Evolutionary conservation across 2,329 filamentous ascomycete genomes (phyloP).

Genomic region (Microcyclosporella mali): DNA sequence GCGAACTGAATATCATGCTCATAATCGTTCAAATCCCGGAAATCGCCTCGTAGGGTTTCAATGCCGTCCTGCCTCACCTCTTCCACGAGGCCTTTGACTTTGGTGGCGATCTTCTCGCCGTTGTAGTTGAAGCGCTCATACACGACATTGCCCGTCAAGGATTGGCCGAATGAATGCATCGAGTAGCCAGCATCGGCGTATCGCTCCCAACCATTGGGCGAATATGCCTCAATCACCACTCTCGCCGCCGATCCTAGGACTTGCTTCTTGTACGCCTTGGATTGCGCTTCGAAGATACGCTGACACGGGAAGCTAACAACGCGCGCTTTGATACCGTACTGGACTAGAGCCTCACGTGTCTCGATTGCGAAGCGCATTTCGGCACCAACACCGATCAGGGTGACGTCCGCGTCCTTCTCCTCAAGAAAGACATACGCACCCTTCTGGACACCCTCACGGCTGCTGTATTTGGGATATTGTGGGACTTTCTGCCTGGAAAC

Average conservation of each 20-base stretch:
- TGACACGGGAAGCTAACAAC: constrained; percentile 48
- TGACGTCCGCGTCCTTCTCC: constrained; percentile 37
- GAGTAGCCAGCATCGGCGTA: constrained; percentile 53
- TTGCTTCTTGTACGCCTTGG: constrained; percentile 41
- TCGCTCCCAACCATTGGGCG: constrained; percentile 53
- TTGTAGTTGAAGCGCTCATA: constrained; percentile 55
- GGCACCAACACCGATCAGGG: constrained; percentile 47
- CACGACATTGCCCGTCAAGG: constrained; percentile 48
- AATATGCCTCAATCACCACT: constrained; percentile 57
- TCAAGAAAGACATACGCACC: constrained; percentile 40
- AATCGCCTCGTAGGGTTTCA: constrained; percentile 26
- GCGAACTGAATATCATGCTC: constrained; percentile 22
- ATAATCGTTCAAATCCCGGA: constrained; percentile 29
- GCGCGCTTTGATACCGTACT: constrained; percentile 39
- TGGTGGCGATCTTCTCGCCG: constrained; percentile 38
- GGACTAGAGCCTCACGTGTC: constrained; percentile 31
- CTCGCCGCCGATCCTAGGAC: constrained; percentile 36
- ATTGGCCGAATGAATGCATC: constrained; percentile 52
- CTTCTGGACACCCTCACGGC: constrained; percentile 34
- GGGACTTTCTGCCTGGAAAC: constrained; percentile 38
- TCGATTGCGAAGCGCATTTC: constrained; percentile 45
- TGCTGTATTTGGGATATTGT: constrained; percentile 34
- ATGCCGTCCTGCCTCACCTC: constrained; percentile 34
- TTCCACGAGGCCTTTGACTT: constrained; percentile 34
- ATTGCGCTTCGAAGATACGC: constrained; percentile 45